Evolutionary conservation across 176 grass and related monocot species (phyloP).

Genomic region (Elymus sibiricus): DNA sequence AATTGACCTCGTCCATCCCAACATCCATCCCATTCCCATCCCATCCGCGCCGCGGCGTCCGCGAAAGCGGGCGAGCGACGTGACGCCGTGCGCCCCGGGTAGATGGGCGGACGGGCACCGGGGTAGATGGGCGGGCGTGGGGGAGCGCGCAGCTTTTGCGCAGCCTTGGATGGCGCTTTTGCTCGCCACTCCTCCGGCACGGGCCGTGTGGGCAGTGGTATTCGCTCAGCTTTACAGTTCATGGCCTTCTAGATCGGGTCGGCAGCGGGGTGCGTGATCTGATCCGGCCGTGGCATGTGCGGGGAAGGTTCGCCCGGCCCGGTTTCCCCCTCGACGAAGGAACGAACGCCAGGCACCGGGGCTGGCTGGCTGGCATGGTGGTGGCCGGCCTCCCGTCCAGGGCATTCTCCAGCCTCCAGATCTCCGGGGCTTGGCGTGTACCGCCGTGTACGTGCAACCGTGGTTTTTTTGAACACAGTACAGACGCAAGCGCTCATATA

Average conservation of each 20-base stretch:
- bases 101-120: neutral
- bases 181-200: neutral
- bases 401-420: neutral
- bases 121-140: neutral
- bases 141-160: neutral
- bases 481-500: too few species aligned
- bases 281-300: slow-evolving; percentile 33
- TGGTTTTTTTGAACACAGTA: too few species aligned
- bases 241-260: slow-evolving; percentile 6
- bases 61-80: neutral
- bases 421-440: neutral
- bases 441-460: neutral
- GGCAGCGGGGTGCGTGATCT: neutral
- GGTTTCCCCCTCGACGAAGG: slow-evolving; percentile 10
- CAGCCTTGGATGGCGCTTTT: neutral
- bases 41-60: slow-evolving; percentile 8
- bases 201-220: neutral
- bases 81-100: neutral
- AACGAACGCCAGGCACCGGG: neutral
- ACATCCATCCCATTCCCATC: neutral
- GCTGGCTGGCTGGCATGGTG: neutral
- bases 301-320: slow-evolving; percentile 21
- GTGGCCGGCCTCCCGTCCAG: neutral
- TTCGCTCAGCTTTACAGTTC: slow-evolving; percentile 34
- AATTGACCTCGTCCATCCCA: slow-evolving; percentile 6